Conservation (phyloP, 176 grass and related monocot genomes). For the Zizania latifolia region DNA sequence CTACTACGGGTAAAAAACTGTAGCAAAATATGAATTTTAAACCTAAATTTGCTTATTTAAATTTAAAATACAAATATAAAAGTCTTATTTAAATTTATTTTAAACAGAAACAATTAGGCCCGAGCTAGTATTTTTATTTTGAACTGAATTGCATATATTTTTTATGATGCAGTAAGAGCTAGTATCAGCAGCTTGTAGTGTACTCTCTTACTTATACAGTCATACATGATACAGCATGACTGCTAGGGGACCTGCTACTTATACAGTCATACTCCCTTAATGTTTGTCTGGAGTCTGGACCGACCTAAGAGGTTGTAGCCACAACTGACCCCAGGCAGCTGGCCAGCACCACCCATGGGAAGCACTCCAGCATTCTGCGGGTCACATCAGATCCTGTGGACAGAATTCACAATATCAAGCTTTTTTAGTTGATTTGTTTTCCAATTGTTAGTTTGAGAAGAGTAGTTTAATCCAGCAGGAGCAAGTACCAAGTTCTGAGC, state of each 20-base stretch:
- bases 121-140: too few relatives aligned
- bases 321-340: not conserved
- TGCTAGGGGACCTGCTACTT: not conserved
- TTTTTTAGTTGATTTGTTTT: not conserved
- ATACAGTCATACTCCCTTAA: too few relatives aligned
- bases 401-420: slow-evolving; percentile 7
- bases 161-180: too few relatives aligned
- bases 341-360: not conserved
- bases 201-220: not conserved
- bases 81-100: too few relatives aligned
- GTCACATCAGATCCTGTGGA: not conserved
- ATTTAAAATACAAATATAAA: too few relatives aligned
- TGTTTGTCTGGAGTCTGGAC: not conserved
- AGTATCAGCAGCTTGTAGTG: too few relatives aligned
- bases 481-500: not conserved
- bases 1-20: too few relatives aligned
- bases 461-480: not conserved
- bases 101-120: too few relatives aligned
- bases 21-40: too few relatives aligned
- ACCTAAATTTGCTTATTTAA: too few relatives aligned
- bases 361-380: not conserved
- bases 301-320: not conserved
- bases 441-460: not conserved
- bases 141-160: too few relatives aligned
- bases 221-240: not conserved